These are phyloP conservation scores for Immersiella caudata DNA, from an alignment of 495 filamentous ascomycete species.

Conservation along the genomic window DNA sequence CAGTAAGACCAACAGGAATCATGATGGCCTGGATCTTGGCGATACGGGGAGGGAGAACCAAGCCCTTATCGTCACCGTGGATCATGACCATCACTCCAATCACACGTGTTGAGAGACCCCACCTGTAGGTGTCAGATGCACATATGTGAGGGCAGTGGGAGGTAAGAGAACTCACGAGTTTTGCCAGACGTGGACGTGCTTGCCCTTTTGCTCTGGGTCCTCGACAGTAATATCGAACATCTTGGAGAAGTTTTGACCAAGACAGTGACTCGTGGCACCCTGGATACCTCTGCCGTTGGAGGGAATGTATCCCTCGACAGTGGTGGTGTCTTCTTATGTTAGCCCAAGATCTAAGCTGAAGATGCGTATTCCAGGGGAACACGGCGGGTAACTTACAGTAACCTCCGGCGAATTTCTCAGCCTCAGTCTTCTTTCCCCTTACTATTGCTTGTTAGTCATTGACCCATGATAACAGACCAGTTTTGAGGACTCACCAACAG, in stretches of 20 bases:
- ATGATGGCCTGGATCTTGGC: slow-evolving; percentile 81
- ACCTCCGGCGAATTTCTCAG: slow-evolving; percentile 96
- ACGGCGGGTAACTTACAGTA: slow-evolving; percentile 48
- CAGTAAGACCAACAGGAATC: slow-evolving; percentile 91
- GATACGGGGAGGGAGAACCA: slow-evolving; percentile 88
- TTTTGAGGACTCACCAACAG: slow-evolving; percentile 54
- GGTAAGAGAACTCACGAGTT: slow-evolving; percentile 64
- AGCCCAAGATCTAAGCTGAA: not conserved
- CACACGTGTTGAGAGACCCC: slow-evolving; percentile 93
- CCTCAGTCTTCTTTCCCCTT: slow-evolving; percentile 70
- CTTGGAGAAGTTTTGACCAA: slow-evolving; percentile 96
- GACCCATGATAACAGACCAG: not conserved
- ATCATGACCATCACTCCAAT: slow-evolving; percentile 99
- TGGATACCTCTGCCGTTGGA: slow-evolving; percentile 95
- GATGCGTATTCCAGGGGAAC: not conserved
- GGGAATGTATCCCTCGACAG: slow-evolving; percentile 93
- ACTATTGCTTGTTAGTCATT: not conserved
- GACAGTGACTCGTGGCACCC: slow-evolving; percentile 88
- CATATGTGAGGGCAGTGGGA: not conserved
- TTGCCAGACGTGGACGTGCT: slow-evolving; percentile 87
- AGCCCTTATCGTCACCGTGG: slow-evolving; percentile 90
- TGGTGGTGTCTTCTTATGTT: slow-evolving; percentile 66
- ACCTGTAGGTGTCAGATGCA: not conserved
- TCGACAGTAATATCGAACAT: slow-evolving; percentile 99
- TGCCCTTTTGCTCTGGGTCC: slow-evolving; percentile 62